Base-by-base conservation (phyloP, 2,329 filamentous ascomycete genomes). In the Sordariomycetes sp. region DNA sequence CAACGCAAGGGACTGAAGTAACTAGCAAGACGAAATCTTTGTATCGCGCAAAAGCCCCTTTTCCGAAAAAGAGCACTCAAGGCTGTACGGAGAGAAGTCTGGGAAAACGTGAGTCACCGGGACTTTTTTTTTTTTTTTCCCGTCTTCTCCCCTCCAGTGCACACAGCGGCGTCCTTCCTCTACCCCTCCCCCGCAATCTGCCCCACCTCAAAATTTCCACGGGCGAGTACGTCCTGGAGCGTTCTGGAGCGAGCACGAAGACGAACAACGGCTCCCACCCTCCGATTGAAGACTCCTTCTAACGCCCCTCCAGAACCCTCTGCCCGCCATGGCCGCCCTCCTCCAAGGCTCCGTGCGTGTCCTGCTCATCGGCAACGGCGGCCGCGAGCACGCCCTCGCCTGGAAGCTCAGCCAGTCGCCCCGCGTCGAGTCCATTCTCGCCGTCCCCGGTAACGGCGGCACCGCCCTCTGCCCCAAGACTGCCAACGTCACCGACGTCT, bases 401-500 rank as follows among this genome's bases (percentile, higher is more conserved):
- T 97, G 91, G 91, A 96, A 95, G 74, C 77, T 97, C 61, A 83
- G 85, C 66, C 87, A 95, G 70, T 96, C 90, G 17, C 77, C 85
- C 50, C 78, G 79, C 52, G 89, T 96, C 60, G 83, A 89, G 65
- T 79, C 84, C 64, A 92, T 97, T 67, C 76, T 80, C 63, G 80
- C 75, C 51, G 80, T 84, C 52, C 83, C 83, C 15, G 92, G 92
- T 61, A 97, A 97, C 71, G 92, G 92, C 63, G 94, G 94, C 59
- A 96, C 90, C 32, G 85, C 82, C 57, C 74, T 69, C 54, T 84
- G 82, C 59, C 72, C 81, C 64, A 92, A 91, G 70, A 84, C 85
- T 57, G 77, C 78, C 62, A 97, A 97, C 69, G 74, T 90, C 64
- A 74, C 73, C 20, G 70, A 77, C 10, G 79, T 95, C 60, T 82